A percentile compares a stretch with the other conserved stretches of the same genome.
Conservation (phyloP, 73 alveolate species). For the Tetrahymena thermophila region DNA sequence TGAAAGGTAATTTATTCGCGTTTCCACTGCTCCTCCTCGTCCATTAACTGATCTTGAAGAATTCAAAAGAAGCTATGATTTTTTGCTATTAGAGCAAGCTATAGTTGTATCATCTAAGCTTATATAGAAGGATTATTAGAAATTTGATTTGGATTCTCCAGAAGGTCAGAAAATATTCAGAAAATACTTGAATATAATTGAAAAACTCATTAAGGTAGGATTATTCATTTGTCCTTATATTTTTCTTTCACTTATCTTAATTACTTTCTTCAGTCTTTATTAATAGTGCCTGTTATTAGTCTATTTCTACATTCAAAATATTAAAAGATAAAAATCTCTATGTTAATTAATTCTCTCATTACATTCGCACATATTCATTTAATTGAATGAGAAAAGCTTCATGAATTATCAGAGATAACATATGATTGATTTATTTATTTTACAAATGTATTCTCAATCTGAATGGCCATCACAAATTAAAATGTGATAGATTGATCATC, state of each 20-base stretch:
- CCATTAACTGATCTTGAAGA: conserved; percentile 85
- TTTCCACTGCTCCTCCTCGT: conserved; percentile 87
- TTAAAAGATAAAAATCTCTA: background rate
- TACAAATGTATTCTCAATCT: background rate
- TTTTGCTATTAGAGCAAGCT: conserved; percentile 68
- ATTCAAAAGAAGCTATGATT: conserved; percentile 63
- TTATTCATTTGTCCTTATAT: background rate
- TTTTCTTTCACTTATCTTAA: background rate
- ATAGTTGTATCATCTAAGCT: conserved; percentile 58
- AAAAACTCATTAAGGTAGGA: conserved; percentile 61
- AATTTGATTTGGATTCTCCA: conserved; percentile 84
- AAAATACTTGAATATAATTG: conserved; percentile 70
- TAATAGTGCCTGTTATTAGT: background rate
- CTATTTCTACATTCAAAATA: background rate
- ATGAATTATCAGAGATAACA: background rate
- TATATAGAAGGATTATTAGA: conserved; percentile 58
- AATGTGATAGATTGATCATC: background rate
- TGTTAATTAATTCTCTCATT: background rate
- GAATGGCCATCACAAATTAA: background rate
- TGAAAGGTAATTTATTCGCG: conserved; percentile 39
- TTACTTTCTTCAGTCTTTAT: background rate
- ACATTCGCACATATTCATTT: too few species aligned
- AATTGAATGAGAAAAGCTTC: background rate
- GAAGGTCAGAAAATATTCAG: conserved; percentile 88
- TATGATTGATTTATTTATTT: too few species aligned